Evolutionary conservation across 495 filamentous ascomycete species (phyloP), one percentile per base, ranked within the genome.

Genomic region (Trichoderma orchidacearum): DNA sequence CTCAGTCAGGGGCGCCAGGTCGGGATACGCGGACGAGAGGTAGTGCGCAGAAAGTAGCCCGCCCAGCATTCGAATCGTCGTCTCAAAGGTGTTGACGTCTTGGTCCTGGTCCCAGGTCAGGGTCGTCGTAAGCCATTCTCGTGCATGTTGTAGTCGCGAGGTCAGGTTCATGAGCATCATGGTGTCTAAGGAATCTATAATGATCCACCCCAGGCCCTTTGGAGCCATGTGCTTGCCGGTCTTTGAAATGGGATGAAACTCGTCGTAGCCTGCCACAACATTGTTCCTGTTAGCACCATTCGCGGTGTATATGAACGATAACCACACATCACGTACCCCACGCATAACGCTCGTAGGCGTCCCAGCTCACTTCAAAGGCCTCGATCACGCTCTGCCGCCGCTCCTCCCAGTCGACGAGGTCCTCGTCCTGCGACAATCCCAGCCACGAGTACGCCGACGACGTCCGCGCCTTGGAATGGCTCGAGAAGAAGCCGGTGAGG

Each of bases 151-250:
- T 28, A 99, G 80, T 57, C 90, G 81, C 21, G 81, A 88, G 11
- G 93, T 96, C 48, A 95, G 74, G 64, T 99, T 99, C 93, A 99
- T 99, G 55, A 99, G 72, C 74, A 99, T 97, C 77, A 97, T 73
- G 15, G 93, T 97, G 67, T 99, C 93, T 48, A 99, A 73, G 48
- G 90, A 82, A 71, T 99, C 94, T 30, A 99, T 85, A 53, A 99
- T 96, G 58, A 96, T 96, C 94, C 94, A 99, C 6, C 93, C 93
- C 68, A 99, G 72, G 27, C 88, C 87, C 56, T 84, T 79, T 2
- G 84, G 78, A 11, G 85, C 80, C 89, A 96, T 96, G 56, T 95
- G 82, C 32, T 71, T 71, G 52, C 87, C 86, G n/a, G 68, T 81
- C 67, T 91, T 93, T 1, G 86, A 81, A 34, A 91, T 63, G 15